Conservation (phyloP, 768 basidiomycete species). For the Infundibulicybe gibba region DNA sequence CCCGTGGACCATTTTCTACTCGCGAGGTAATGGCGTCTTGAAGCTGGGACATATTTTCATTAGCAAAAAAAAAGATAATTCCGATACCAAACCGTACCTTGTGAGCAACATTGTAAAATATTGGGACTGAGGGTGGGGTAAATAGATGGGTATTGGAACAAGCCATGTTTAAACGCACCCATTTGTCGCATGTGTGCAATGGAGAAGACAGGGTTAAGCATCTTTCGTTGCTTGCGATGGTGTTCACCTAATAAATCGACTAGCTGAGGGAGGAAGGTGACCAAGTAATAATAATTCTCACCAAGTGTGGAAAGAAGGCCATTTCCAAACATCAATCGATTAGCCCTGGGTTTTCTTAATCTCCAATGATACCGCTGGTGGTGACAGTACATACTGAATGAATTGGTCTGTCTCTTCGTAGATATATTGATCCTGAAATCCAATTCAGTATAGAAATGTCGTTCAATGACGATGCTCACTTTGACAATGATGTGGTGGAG, state of each 20-base stretch:
- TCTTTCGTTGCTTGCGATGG: conserved; percentile 37
- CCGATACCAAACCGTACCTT: conserved; percentile 15
- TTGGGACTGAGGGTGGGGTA: conserved; percentile 19
- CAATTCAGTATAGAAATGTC: background rate
- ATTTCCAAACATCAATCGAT: conserved; percentile 19
- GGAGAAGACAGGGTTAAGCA: conserved; percentile 43
- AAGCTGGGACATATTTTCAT: conserved; percentile 16
- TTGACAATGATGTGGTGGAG: conserved; percentile 42
- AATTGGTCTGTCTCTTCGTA: conserved; percentile 22
- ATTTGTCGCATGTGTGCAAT: conserved; percentile 34
- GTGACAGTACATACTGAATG: conserved; percentile 14
- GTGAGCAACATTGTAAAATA: conserved; percentile 25
- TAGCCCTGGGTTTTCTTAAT: conserved; percentile 5
- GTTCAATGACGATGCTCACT: conserved; percentile 15
- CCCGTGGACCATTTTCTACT: conserved; percentile 24
- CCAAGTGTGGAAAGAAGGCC: conserved; percentile 24
- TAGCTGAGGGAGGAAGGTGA: background rate
- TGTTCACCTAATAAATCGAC: conserved; percentile 25
- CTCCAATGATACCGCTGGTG: too few species aligned
- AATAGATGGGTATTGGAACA: too few species aligned
- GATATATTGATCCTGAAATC: conserved; percentile 24
- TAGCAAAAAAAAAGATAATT: background rate
- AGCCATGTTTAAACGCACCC: conserved; percentile 2
- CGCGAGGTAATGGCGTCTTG: conserved; percentile 14
- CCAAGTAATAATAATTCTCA: conserved; percentile 1